phyloP scores from a whole-genome alignment of 2,329 filamentous ascomycete species.

The Cytospora schulzeri region DNA sequence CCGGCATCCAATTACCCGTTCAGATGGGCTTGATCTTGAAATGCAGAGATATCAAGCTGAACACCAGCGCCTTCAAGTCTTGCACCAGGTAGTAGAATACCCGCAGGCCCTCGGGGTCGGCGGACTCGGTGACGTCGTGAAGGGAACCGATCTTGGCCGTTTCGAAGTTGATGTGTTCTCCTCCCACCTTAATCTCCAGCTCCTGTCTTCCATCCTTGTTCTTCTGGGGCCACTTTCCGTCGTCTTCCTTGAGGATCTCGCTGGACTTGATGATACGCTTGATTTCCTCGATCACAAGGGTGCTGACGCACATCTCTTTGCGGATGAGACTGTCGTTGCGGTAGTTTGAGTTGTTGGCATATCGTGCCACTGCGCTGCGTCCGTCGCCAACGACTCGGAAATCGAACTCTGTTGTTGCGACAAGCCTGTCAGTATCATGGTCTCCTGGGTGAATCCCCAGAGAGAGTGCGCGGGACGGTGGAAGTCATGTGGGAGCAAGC shows the following conservation, averaged over 20 bases:
- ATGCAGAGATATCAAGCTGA: conserved; percentile 93
- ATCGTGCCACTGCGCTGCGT: conserved; percentile 88
- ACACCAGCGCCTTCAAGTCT: conserved; percentile 93
- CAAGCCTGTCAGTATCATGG: conserved; percentile 29
- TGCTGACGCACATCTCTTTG: conserved; percentile 99
- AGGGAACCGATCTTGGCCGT: conserved; percentile 98
- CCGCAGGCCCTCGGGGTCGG: conserved; percentile 90
- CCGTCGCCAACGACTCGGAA: conserved; percentile 92
- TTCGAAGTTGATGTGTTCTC: conserved; percentile 98
- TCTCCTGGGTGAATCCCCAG: background rate
- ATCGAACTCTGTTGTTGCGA: conserved; percentile 75
- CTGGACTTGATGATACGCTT: conserved; percentile 96
- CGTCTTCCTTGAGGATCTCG: conserved; percentile 98
- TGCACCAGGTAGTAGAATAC: conserved; percentile 99
- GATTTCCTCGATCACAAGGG: conserved; percentile 87
- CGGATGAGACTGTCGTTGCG: conserved; percentile 97
- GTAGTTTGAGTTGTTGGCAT: conserved; percentile 99
- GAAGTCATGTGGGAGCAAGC: background rate
- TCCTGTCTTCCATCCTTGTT: conserved; percentile 98
- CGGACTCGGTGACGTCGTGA: conserved; percentile 93
- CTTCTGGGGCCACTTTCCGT: conserved; percentile 98
- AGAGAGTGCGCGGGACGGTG: too few relatives aligned
- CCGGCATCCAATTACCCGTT: conserved; percentile 24
- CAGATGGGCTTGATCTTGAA: conserved; percentile 91
- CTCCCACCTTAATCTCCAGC: conserved; percentile 89